Evolutionary conservation across 306 rosid species (phyloP).

Genomic region (Potentilla sterilis): DNA sequence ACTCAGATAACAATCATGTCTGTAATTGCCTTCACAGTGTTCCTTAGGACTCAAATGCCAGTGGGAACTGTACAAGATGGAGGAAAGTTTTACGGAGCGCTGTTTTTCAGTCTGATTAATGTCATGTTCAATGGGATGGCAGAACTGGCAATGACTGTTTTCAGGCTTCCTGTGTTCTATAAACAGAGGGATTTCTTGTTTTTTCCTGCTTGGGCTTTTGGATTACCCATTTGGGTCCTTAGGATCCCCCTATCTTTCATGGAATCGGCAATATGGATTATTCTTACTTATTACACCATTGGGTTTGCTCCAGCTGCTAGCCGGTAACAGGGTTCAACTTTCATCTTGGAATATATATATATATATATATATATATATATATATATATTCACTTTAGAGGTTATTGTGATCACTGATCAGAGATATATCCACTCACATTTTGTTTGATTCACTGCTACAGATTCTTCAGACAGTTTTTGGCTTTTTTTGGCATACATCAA

Average conservation of each 20-base stretch:
- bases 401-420: not conserved
- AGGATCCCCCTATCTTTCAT: constrained; percentile 65
- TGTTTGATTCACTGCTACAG: constrained; percentile 34
- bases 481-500: constrained; percentile 78
- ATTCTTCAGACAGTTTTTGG: constrained; percentile 76
- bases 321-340: constrained; percentile 40
- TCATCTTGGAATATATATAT: not conserved
- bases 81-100: constrained; percentile 60
- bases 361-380: no score
- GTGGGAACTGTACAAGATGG: constrained; percentile 46
- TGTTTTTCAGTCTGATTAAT: constrained; percentile 59
- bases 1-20: constrained; percentile 54
- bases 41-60: constrained; percentile 61
- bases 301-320: constrained; percentile 78
- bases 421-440: not conserved
- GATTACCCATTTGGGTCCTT: constrained; percentile 65
- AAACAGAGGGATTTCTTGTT: constrained; percentile 76
- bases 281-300: constrained; percentile 69
- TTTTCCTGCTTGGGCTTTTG: constrained; percentile 83
- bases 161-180: constrained; percentile 63
- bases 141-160: constrained; percentile 56
- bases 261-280: constrained; percentile 70
- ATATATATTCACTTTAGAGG: not conserved
- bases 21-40: constrained; percentile 51
- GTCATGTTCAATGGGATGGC: constrained; percentile 80